Evolutionary conservation across 2,329 filamentous ascomycete genomes (phyloP), one percentile per base, ranked within the genome.

Genomic region (Pyrenophora tritici-repentis): DNA sequence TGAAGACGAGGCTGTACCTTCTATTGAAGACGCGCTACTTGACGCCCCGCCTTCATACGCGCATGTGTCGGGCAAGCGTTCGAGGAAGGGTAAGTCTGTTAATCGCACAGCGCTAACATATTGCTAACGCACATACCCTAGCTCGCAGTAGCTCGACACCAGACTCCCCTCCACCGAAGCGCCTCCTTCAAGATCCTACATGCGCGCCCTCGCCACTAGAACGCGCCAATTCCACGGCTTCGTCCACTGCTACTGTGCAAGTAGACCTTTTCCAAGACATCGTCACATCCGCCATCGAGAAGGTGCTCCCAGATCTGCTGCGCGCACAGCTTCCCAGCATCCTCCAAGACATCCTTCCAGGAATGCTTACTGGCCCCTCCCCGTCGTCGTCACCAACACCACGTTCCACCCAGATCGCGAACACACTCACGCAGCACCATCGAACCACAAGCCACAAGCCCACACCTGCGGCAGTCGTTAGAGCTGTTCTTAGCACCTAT

Each of bases 11-110:
- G 18, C 18, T 5, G 18, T 20, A 20, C 18, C 18, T 20, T 20
- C 18, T 20, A 42, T 20, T 10, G 36, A 47, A 29, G 36, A 39
- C 18, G 44, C 29, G n/a, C 4, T 40, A n/a, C 12, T 32, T 38
- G 46, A 42, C 24, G 46, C 46, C 39, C 46, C 46, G 13, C 46
- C 46, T 42, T 18, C 46, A 20, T 48, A 48, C 17, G 24, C 34
- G 13, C 33, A 37, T 42, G 46, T 48, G 33, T 37, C 46, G 12
- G 6, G 39, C 33, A 48, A 48, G 37, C 46, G 46, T 16, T 22
- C 31, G 17, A 42, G 46, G 38, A 24, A 42, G 7, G 14, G 18
- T 20, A 20, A 20, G 18, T 20, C 18, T 20, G 3, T 20, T 20
- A 20, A 5, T 5, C 18, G 5, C 3, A 20, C 18, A 20, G 18